A percentile compares a stretch with the other conserved stretches of the same genome.
These are phyloP conservation scores for Cryomyces antarcticus DNA, from an alignment of 495 filamentous ascomycete genomes.

Conservation along the genomic window DNA sequence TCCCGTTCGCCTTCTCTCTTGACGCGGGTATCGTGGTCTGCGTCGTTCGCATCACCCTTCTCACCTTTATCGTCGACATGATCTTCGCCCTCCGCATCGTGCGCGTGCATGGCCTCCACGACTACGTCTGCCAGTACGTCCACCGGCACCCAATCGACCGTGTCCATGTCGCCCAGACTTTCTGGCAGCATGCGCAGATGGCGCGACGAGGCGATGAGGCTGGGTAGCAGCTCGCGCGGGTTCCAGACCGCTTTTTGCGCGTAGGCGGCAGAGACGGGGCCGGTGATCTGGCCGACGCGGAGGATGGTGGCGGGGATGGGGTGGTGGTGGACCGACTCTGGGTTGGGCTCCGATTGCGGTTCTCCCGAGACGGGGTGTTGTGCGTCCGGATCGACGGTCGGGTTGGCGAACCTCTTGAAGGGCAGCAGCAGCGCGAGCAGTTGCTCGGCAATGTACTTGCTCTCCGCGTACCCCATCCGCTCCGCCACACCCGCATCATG, in stretches of 20 bases:
- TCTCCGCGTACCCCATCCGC: slow-evolving; percentile 1
- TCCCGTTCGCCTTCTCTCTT: too few relatives aligned
- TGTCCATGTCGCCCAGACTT: not conserved
- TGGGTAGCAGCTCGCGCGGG: slow-evolving; percentile 1
- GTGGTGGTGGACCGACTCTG: not conserved
- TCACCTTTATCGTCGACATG: too few relatives aligned
- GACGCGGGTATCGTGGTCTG: too few relatives aligned
- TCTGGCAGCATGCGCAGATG: slow-evolving; percentile 1
- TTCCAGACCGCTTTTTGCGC: slow-evolving; percentile 1
- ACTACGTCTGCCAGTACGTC: not conserved
- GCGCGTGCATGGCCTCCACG: not conserved
- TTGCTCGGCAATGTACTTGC: slow-evolving; percentile 2
- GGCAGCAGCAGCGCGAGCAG: not conserved
- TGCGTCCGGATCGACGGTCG: too few relatives aligned
- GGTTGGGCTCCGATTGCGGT: not conserved
- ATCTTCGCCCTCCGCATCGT: too few relatives aligned
- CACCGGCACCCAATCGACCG: slow-evolving; percentile 2
- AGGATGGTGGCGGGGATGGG: not conserved
- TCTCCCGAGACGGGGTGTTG: too few relatives aligned
- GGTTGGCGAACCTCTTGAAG: too few relatives aligned
- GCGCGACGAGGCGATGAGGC: not conserved
- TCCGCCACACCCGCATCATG: too few relatives aligned
- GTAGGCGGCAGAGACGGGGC: not conserved
- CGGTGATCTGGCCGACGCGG: slow-evolving; percentile 5
- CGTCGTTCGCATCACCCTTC: too few relatives aligned